A percentile compares a stretch with the other conserved stretches of the same genome.
Conservation (phyloP, 2,329 filamentous ascomycete species). For the Xylaria sp. region DNA sequence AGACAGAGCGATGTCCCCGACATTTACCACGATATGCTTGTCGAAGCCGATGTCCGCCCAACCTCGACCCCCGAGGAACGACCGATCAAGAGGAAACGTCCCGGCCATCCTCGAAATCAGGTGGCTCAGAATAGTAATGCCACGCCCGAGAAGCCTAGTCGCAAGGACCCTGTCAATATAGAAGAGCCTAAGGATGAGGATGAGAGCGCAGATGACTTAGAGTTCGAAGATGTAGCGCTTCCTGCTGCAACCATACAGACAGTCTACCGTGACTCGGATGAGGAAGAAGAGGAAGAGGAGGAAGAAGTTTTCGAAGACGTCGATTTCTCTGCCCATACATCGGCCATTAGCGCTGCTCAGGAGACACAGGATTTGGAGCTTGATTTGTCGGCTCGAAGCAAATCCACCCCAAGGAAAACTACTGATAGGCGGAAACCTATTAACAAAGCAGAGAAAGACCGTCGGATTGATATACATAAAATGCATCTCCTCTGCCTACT, state of each 20-base stretch:
- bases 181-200: slow-evolving; percentile 46
- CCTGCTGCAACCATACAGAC: slow-evolving; percentile 64
- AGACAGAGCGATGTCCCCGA: slow-evolving; percentile 48
- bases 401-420: slow-evolving; percentile 48
- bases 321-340: slow-evolving; percentile 53
- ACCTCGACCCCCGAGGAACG: slow-evolving; percentile 51
- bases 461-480: slow-evolving; percentile 83
- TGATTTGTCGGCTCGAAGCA: slow-evolving; percentile 62
- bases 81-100: slow-evolving; percentile 57
- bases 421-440: slow-evolving; percentile 63
- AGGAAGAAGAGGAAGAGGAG: slow-evolving; percentile 55
- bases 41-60: slow-evolving; percentile 58
- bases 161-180: neutral
- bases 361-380: slow-evolving; percentile 59
- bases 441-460: slow-evolving; percentile 63
- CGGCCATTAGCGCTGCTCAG: slow-evolving; percentile 35
- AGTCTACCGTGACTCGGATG: slow-evolving; percentile 61
- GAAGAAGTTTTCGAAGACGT: slow-evolving; percentile 63
- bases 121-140: slow-evolving; percentile 31
- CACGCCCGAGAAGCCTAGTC: slow-evolving; percentile 9
- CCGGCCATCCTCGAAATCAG: slow-evolving; percentile 50
- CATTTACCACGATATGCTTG: slow-evolving; percentile 62
- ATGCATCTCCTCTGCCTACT: slow-evolving; percentile 85
- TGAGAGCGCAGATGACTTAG: slow-evolving; percentile 56
- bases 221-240: slow-evolving; percentile 63